phyloP scores from a whole-genome alignment of 768 basidiomycete genomes.

The Suillus americanus region DNA sequence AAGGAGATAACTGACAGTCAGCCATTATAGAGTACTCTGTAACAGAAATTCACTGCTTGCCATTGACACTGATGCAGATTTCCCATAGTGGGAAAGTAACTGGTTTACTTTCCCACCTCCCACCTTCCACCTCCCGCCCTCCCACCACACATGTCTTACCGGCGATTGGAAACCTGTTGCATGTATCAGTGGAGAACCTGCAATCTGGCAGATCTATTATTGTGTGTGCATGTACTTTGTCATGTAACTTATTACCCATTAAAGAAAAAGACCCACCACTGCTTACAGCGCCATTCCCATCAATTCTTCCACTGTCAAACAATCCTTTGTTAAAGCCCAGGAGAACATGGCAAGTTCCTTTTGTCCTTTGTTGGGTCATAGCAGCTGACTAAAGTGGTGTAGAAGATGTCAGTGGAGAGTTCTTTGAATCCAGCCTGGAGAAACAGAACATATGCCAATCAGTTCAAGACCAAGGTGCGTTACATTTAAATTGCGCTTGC shows the following conservation, averaged over 20 bases:
- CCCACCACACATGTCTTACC: background rate
- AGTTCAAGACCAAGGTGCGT: background rate
- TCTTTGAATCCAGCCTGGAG: background rate
- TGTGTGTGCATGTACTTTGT: background rate
- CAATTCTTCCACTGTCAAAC: background rate
- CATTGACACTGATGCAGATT: background rate
- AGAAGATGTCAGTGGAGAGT: background rate
- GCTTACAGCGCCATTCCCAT: no score
- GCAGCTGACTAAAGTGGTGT: background rate
- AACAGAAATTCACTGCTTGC: background rate
- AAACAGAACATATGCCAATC: background rate
- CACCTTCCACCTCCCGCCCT: no score
- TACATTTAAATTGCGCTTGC: background rate
- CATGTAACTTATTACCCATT: no score
- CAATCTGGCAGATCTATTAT: background rate
- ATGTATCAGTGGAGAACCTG: background rate
- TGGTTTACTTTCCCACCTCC: background rate
- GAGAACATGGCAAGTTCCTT: background rate
- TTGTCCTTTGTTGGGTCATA: background rate
- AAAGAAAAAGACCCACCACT: no score
- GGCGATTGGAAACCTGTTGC: no score
- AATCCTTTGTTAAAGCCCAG: background rate
- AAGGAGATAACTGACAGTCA: background rate
- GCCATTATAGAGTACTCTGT: background rate
- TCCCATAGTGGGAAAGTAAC: background rate